Evolutionary conservation across 2,329 filamentous ascomycete species (phyloP).

Genomic region (Dactylellina leptospora): DNA sequence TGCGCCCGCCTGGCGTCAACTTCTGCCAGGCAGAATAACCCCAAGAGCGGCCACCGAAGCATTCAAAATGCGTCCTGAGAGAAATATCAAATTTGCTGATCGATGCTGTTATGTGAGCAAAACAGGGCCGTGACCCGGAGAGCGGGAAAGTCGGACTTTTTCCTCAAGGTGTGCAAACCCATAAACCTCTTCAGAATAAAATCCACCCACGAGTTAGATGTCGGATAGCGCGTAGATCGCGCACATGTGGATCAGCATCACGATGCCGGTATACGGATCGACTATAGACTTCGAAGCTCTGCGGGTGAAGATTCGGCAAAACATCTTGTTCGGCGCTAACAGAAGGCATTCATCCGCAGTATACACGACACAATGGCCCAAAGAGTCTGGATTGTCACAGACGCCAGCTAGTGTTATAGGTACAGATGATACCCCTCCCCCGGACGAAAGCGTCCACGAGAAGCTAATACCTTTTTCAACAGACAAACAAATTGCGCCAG

Average conservation of each 20-base stretch:
- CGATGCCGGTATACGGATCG: conserved; percentile 44
- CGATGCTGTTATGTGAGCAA: conserved; percentile 33
- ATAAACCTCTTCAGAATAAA: conserved; percentile 46
- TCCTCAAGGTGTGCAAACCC: conserved; percentile 73
- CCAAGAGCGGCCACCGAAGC: conserved; percentile 30
- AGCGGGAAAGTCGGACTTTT: conserved; percentile 81
- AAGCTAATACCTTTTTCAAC: conserved; percentile 19
- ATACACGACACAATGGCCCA: conserved; percentile 45
- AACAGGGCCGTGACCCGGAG: conserved; percentile 72
- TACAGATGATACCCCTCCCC: not conserved
- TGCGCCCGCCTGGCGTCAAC: conserved; percentile 26
- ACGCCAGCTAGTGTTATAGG: conserved; percentile 20
- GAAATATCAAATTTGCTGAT: conserved; percentile 48
- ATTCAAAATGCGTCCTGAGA: conserved; percentile 25
- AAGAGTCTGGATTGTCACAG: conserved; percentile 19
- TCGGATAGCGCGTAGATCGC: conserved; percentile 11
- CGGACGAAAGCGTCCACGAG: not conserved
- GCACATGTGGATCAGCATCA: conserved; percentile 12
- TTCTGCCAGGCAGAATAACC: not conserved
- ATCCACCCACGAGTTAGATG: conserved; percentile 56
- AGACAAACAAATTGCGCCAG: conserved; percentile 39
- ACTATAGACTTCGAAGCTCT: conserved; percentile 48
- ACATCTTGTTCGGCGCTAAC: conserved; percentile 50
- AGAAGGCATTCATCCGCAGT: conserved; percentile 37
- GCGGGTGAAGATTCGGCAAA: conserved; percentile 48